Evolutionary conservation across 768 basidiomycete species (phyloP).

Genomic region (Hortiboletus flavorubellus): DNA sequence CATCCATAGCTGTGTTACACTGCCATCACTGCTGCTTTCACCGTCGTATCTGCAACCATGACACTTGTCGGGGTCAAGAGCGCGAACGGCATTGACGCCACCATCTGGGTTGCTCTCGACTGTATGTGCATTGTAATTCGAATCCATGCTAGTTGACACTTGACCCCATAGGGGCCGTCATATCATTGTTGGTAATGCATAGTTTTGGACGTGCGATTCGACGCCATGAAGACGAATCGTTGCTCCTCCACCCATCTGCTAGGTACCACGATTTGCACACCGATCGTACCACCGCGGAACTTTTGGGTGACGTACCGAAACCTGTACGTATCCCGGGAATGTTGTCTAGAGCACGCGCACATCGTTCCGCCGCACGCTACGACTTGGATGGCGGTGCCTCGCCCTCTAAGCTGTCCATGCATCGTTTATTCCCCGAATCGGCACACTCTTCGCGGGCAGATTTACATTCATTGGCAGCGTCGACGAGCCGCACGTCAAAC

Average conservation of each 20-base stretch:
- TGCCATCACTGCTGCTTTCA: conserved; percentile 48
- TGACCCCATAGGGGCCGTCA: background rate
- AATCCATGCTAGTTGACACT: conserved; percentile 7
- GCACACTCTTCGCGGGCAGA: conserved; percentile 7
- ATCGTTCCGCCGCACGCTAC: background rate
- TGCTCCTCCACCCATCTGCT: conserved; percentile 3
- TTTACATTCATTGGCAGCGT: conserved; percentile 7
- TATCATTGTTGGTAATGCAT: conserved; percentile 2
- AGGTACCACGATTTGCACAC: conserved; percentile 4
- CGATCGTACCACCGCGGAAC: conserved; percentile 6
- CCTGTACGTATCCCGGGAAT: background rate
- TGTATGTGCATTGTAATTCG: conserved; percentile 37
- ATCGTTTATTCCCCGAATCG: conserved; percentile 9
- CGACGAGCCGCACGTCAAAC: conserved; percentile 16
- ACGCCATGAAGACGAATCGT: conserved; percentile 4
- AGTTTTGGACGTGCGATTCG: conserved; percentile 7
- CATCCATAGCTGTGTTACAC: conserved; percentile 48
- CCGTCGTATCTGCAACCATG: conserved; percentile 46
- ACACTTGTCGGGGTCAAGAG: conserved; percentile 49
- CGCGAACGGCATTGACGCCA: conserved; percentile 42
- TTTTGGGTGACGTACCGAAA: conserved; percentile 2
- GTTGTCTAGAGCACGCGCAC: conserved; percentile 1
- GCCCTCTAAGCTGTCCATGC: conserved; percentile 1
- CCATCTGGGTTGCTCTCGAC: conserved; percentile 52
- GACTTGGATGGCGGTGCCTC: background rate